phyloP scores from a whole-genome alignment of 2,329 filamentous ascomycete genomes.

The Botryotinia globosa region DNA sequence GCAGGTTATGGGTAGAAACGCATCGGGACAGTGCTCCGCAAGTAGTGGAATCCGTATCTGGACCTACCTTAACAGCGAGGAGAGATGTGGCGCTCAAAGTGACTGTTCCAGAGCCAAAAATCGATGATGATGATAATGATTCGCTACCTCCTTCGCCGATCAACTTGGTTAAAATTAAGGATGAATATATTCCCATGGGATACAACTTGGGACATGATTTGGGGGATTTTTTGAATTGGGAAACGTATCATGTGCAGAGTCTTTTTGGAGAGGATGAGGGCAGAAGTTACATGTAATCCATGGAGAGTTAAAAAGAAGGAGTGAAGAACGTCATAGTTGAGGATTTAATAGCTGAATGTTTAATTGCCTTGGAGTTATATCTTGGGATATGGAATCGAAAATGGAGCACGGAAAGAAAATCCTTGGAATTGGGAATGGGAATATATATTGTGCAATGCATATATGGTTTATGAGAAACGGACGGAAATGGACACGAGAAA shows the following conservation, averaged over 20 bases:
- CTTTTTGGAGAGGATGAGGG: conserved; percentile 16
- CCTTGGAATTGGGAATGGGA: neutral
- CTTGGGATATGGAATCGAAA: neutral
- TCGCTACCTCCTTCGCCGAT: conserved; percentile 32
- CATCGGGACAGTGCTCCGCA: conserved; percentile 1
- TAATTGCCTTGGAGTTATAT: neutral
- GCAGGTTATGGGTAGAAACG: neutral
- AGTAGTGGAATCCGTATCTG: neutral
- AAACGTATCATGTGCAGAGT: conserved; percentile 37
- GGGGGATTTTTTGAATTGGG: conserved; percentile 58
- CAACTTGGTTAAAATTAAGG: conserved; percentile 24
- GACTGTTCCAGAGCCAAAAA: neutral
- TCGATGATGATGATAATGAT: conserved; percentile 12
- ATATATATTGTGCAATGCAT: neutral
- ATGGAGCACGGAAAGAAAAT: neutral
- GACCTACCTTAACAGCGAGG: neutral
- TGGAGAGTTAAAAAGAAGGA: neutral
- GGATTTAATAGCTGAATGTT: neutral
- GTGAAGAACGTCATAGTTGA: too few relatives aligned
- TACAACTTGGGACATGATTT: conserved; percentile 59
- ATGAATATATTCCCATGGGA: conserved; percentile 53
- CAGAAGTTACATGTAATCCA: conserved; percentile 4
- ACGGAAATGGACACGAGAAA: neutral
- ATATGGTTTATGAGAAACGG: conserved; percentile 6
- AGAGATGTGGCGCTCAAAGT: conserved; percentile 11